phyloP scores from a whole-genome alignment of 257 asterid genomes.

The Sherardia arvensis region DNA sequence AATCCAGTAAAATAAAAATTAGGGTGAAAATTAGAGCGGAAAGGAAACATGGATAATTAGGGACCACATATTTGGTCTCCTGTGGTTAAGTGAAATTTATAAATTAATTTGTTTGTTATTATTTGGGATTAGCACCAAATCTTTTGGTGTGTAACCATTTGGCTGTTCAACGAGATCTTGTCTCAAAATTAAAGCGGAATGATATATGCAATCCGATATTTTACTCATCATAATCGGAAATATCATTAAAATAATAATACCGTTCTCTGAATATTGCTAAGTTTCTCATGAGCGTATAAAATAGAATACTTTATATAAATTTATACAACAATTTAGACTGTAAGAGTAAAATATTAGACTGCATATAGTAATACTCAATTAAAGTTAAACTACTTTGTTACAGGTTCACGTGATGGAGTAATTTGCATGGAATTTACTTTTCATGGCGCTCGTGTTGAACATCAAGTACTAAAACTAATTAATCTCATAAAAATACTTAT shows the following conservation, averaged over 20 bases:
- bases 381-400: too few relatives aligned
- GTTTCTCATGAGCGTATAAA: too few relatives aligned
- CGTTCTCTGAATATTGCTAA: too few relatives aligned
- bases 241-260: too few relatives aligned
- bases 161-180: constrained; percentile 24
- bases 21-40: neutral
- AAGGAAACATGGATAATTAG: constrained; percentile 42
- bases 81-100: neutral
- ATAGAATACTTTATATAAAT: too few relatives aligned
- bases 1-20: neutral
- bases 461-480: neutral
- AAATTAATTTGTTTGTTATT: neutral
- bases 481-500: too few relatives aligned
- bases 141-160: neutral
- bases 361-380: too few relatives aligned
- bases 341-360: too few relatives aligned
- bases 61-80: constrained; percentile 78
- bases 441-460: neutral
- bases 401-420: neutral
- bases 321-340: too few relatives aligned
- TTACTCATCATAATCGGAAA: too few relatives aligned
- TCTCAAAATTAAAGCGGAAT: too few relatives aligned
- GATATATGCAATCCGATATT: too few relatives aligned
- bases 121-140: constrained; percentile 3
- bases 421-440: neutral